Base-by-base conservation (phyloP, 2,329 filamentous ascomycete genomes). In the Lasiodiplodia citricola region DNA sequence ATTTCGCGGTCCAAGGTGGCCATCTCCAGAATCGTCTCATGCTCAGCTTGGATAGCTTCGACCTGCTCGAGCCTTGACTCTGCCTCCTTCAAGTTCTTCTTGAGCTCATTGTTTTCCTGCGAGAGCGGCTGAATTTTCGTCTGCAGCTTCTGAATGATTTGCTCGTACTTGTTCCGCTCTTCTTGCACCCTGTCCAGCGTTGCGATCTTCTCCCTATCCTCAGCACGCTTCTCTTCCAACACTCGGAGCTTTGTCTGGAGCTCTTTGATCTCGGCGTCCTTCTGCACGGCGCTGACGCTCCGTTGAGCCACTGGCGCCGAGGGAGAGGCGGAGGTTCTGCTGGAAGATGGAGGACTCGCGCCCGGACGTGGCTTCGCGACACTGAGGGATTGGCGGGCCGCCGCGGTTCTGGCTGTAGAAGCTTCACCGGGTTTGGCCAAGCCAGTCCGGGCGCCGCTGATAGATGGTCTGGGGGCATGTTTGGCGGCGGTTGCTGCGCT, bases 1-100 rank as follows among this genome's bases (percentile, higher is more conserved):
- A 98, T 97, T 79, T 99, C 95, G 55, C 93, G 89, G 77, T 99
- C 96, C 31, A 99, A 83, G 0, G 92, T 91, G 7, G 94, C 93
- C 80, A 96, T 88, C 80, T 99, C 96, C 75, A 97, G 82, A 7
- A 92, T 88, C 3, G 90, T 87, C 37, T 98, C 96, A 78, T 96
- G 90, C 72, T 97, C 94, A 8, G 92, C 91, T 76, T 96, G 91
- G 66, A 91, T 84, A 37, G 87, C 85, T 73, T 95, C 92, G 2
- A 96, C 83, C 25, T 88, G 84, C 68, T 92, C 89, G 23, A 94
- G 85, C 58, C 87, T 88, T 23, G 85, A 80, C 76, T 96, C 90
- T 0, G 90, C 87, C 73, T 96, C 92, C 74, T 93, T 94, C 54
- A 96, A 79, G 74, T 92, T 86, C 76, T 91, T 92, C 71, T 92